phyloP scores from a whole-genome alignment of 768 basidiomycete species.

The Hydnomerulius pinastri region DNA sequence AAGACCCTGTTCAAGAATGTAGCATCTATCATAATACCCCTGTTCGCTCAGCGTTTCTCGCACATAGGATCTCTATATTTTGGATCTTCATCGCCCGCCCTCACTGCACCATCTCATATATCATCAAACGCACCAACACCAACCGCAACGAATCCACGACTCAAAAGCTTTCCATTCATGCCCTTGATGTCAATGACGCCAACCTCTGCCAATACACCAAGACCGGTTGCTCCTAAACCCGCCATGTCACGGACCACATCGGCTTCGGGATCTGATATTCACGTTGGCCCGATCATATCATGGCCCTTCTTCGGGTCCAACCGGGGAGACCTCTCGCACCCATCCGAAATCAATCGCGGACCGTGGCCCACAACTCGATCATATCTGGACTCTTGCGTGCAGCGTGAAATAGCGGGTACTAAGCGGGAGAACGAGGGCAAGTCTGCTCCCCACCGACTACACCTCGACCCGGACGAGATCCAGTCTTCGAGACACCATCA shows the following conservation, averaged over 20 bases:
- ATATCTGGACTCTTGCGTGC: constrained; percentile 66
- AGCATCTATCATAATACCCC: constrained; percentile 65
- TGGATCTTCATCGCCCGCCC: constrained; percentile 10
- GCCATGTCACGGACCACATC: constrained; percentile 19
- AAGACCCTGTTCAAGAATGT: constrained; percentile 67
- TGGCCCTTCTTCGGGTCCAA: constrained; percentile 92
- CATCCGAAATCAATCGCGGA: constrained; percentile 74
- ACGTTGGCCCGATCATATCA: constrained; percentile 81
- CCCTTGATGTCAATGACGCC: constrained; percentile 16
- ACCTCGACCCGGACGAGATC: constrained; percentile 82
- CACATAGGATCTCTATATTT: constrained; percentile 75
- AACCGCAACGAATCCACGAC: constrained; percentile 21
- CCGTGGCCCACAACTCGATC: constrained; percentile 64
- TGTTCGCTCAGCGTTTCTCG: constrained; percentile 77
- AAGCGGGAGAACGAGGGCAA: constrained; percentile 77
- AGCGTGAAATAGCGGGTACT: constrained; percentile 75
- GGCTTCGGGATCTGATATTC: constrained; percentile 39
- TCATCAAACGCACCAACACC: constrained; percentile 29
- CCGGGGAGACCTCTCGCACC: constrained; percentile 70
- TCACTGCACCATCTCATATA: constrained; percentile 17
- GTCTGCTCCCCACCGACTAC: constrained; percentile 72
- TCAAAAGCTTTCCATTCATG: constrained; percentile 20
- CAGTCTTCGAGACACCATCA: constrained; percentile 69
- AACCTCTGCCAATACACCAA: constrained; percentile 6
- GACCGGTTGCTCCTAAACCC: not conserved